These are phyloP conservation scores for Venustampulla echinocandica DNA, from an alignment of 495 filamentous ascomycete species.

Conservation along the genomic window DNA sequence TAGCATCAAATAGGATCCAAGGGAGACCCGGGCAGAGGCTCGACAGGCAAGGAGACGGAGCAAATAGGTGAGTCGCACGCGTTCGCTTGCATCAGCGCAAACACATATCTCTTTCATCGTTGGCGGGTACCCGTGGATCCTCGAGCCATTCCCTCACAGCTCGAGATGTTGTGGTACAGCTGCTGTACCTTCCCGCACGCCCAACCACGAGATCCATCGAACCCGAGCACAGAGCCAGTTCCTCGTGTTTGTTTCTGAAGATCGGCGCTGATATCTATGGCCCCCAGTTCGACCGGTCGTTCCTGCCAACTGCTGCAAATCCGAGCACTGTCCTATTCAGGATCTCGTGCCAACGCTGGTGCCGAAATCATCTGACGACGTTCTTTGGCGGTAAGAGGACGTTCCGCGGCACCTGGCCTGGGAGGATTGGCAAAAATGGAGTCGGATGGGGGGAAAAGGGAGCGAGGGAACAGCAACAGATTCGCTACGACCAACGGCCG, in stretches of 20 bases:
- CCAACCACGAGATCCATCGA: constrained; percentile 18
- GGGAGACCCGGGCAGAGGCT: neutral
- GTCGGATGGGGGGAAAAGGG: constrained; percentile 14
- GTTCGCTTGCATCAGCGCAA: constrained; percentile 16
- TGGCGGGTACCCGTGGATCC: constrained; percentile 10
- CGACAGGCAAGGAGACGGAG: constrained; percentile 16
- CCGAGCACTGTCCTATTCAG: constrained; percentile 3
- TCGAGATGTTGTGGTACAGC: constrained; percentile 18
- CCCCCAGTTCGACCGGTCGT: constrained; percentile 8
- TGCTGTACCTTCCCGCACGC: constrained; percentile 10
- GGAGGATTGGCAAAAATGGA: constrained; percentile 19
- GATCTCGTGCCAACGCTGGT: constrained; percentile 4
- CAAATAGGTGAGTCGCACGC: constrained; percentile 19
- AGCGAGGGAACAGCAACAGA: constrained; percentile 14
- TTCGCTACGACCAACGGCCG: too few species aligned
- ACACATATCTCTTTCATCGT: constrained; percentile 7
- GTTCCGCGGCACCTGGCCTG: constrained; percentile 20
- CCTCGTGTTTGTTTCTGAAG: constrained; percentile 7
- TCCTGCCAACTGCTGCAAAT: neutral
- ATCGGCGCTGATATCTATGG: constrained; percentile 15
- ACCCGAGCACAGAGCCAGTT: constrained; percentile 7
- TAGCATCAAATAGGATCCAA: constrained; percentile 5
- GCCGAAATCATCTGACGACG: constrained; percentile 9
- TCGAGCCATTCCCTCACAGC: constrained; percentile 17
- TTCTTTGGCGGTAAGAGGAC: constrained; percentile 1